These are phyloP conservation scores for Hypoxylon sp. DNA, from an alignment of 2,329 filamentous ascomycete species.

Conservation along the genomic window DNA sequence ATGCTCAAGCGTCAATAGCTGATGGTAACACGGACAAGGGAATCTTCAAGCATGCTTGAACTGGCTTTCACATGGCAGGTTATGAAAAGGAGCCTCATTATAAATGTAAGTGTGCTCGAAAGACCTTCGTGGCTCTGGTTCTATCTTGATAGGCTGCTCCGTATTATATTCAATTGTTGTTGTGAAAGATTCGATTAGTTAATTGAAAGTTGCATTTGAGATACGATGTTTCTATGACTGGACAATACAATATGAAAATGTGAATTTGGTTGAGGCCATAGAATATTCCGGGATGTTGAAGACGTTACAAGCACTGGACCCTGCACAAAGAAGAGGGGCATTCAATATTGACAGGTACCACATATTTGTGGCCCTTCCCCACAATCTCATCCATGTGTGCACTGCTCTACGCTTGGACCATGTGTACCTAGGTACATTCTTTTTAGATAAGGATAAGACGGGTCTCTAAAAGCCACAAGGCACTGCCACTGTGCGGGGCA, in stretches of 20 bases:
- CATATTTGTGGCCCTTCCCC: background rate
- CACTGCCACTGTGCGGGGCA: constrained; percentile 35
- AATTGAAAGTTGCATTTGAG: no score
- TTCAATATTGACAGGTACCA: background rate
- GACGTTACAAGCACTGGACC: constrained; percentile 2
- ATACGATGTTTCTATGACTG: background rate
- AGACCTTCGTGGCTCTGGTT: constrained; percentile 8
- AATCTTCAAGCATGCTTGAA: constrained; percentile 27
- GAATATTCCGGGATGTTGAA: constrained; percentile 26
- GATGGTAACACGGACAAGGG: constrained; percentile 20
- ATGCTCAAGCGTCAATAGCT: constrained; percentile 6
- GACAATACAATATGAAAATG: background rate
- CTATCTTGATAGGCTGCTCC: constrained; percentile 6
- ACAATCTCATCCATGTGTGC: background rate
- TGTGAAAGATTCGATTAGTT: background rate
- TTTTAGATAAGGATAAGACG: constrained; percentile 4
- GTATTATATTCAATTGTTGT: background rate
- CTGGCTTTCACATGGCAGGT: constrained; percentile 28
- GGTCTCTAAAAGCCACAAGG: constrained; percentile 21
- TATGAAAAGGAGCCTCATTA: constrained; percentile 13
- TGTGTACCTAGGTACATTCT: constrained; percentile 17
- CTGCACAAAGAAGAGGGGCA: background rate
- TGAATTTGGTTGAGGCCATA: constrained; percentile 4
- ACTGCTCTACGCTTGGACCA: background rate
- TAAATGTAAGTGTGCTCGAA: constrained; percentile 25